Conservation (phyloP, 1,284 basidiomycete species). For the Phellopilus nigrolimitatus region DNA sequence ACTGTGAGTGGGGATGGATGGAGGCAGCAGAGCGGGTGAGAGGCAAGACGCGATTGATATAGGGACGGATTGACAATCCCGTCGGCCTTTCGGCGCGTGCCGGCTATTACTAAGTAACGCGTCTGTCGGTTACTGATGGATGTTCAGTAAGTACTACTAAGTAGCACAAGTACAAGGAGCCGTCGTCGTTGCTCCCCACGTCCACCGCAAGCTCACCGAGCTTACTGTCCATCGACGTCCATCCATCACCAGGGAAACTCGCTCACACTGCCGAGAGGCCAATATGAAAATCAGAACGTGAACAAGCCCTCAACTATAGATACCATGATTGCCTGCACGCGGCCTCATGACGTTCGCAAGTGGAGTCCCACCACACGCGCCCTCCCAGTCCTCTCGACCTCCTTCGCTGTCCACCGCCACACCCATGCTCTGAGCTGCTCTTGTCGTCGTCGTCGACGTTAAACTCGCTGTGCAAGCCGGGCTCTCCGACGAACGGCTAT, state of each 20-base stretch:
- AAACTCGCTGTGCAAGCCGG: not conserved
- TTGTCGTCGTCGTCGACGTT: not conserved
- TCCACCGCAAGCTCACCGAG: too few species aligned
- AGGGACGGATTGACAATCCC: conserved; percentile 17
- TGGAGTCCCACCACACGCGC: not conserved
- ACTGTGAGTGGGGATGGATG: conserved; percentile 5
- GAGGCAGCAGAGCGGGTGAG: conserved; percentile 3
- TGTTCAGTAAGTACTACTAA: too few species aligned
- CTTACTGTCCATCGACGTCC: too few species aligned
- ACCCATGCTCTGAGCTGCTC: not conserved
- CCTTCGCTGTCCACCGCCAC: not conserved
- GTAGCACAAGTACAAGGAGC: too few species aligned
- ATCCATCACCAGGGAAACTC: not conserved
- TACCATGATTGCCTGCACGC: not conserved
- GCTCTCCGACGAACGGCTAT: not conserved
- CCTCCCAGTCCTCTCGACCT: not conserved
- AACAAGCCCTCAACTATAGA: too few species aligned
- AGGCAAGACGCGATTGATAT: conserved; percentile 5
- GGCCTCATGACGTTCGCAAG: conserved; percentile 3
- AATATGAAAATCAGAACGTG: too few species aligned
- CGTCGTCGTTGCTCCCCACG: not conserved
- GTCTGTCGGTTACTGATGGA: too few species aligned
- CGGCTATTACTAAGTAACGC: too few species aligned
- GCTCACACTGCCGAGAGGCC: not conserved
- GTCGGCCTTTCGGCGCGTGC: too few species aligned